Evolutionary conservation across 2,329 filamentous ascomycete genomes (phyloP), one percentile per base, ranked within the genome.

Genomic region (Capronia coronata): DNA sequence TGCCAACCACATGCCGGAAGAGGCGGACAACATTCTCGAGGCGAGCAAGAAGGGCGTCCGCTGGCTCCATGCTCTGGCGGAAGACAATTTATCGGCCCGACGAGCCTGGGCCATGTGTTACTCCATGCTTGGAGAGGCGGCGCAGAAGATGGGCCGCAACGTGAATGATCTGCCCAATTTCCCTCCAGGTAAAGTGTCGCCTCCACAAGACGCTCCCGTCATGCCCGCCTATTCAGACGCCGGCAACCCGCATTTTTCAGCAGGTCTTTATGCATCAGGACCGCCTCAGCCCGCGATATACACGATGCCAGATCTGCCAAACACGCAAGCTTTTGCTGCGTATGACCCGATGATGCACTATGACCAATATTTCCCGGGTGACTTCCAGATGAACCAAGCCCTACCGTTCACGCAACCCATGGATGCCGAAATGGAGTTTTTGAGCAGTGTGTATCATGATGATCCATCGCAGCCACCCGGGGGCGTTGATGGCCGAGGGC

Each of bases 61-160:
- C 25, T 73, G 71, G 71, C 64, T 73, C 10, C 65, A 67, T 45
- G 60, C 65, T 23, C 67, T 73, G 62, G 66, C 65, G 13, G 60
- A 67, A 40, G 63, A 64, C 18, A 64, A 57, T 46, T 54, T 66
- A 21, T 66, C 68, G 7, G 69, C 70, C 3, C 58, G 62, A 44
- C 67, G 69, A 39, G 68, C 69, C 9, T 73, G 69, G 69, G 60
- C 65, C 40, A 58, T 71, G n/a, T 71, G 68, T 46, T 64, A 69
- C 43, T 54, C 62, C 2, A 63, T 68, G 49, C 57, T 70, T 6
- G 61, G 58, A 21, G 65, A 63, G 5, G 58, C 70, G 2, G 64
- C 62, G 5, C 63, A 61, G 6, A 62, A 65, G 18, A 56, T 67
- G 25, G 63, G 62, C 9, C 61, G 62, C 4, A 59, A 62, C 14